Base-by-base conservation (phyloP, 2,329 filamentous ascomycete genomes). In the Xylaria multiplex region DNA sequence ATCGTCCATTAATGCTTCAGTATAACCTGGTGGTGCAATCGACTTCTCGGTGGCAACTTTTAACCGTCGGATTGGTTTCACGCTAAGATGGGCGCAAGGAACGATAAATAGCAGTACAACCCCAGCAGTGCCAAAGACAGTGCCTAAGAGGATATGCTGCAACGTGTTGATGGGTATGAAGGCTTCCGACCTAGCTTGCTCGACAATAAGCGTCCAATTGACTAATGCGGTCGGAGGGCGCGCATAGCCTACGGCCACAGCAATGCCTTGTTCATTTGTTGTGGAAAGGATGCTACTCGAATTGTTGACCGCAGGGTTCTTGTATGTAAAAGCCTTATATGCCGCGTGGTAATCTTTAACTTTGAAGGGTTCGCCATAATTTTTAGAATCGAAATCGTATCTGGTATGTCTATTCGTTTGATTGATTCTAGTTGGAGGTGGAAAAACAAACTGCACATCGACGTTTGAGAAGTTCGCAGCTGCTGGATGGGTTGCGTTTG, bases 121-220 rank as follows among this genome's bases (percentile, higher is more conserved):
- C 0, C 90, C 93, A 13, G 90, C 85, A 0, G 93, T 95, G 0
- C 91, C 92, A 76, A 97, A 96, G 0, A 97, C 91, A 67, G 93
- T 97, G 5, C 88, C 92, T 2, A 97, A 79, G 1, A 97, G 85
- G 57, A 97, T 92, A 54, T 90, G 89, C 22, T 92, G 88, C n/a
- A 97, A 82, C 22, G 88, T 89, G 32, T 83, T 79, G 64, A 97
- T 93, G 0, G 93, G 91, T 7, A 84, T 82, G 80, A 91, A 93
- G 0, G 93, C 92, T 78, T 97, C 93, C 24, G 77, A 77, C 68
- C 88, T 88, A 2, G 88, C 83, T 77, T 96, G 90, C 76, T 97
- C 94, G 0, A 97, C 86, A 2, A 97, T 73, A 3, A 97, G 81
- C 5, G 92, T 88, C 94, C 94, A 97, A 73, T 95, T 88, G 7